phyloP scores from a whole-genome alignment of 768 basidiomycete species.

The Psilocybe sp. region DNA sequence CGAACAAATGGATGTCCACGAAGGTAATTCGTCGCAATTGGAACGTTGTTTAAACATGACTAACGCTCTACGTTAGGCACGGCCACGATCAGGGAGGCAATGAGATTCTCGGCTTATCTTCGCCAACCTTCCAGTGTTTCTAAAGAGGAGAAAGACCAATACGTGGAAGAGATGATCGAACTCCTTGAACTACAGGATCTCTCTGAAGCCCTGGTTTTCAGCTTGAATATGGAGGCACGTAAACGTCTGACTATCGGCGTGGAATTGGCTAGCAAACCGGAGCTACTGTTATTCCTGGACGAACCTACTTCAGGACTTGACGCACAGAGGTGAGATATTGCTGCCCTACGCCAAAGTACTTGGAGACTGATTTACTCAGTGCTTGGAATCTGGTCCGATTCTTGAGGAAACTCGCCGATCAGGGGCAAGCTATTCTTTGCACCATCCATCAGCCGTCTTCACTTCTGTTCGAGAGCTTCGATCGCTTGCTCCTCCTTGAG shows the following conservation, averaged over 20 bases:
- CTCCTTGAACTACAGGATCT: slow-evolving; percentile 81
- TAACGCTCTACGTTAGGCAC: slow-evolving; percentile 37
- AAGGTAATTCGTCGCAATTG: slow-evolving; percentile 29
- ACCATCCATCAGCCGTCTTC: slow-evolving; percentile 90
- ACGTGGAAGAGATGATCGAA: slow-evolving; percentile 82
- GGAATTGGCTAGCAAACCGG: slow-evolving; percentile 85
- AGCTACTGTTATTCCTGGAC: slow-evolving; percentile 70
- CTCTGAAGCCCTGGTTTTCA: slow-evolving; percentile 78
- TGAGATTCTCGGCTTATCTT: slow-evolving; percentile 83
- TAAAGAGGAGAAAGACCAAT: slow-evolving; percentile 71
- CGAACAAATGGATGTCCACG: slow-evolving; percentile 87
- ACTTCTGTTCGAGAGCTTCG: slow-evolving; percentile 85
- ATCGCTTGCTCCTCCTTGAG: slow-evolving; percentile 64
- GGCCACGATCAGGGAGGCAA: slow-evolving; percentile 78
- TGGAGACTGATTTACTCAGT: slow-evolving; percentile 50
- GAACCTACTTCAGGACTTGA: slow-evolving; percentile 45
- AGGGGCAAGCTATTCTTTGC: slow-evolving; percentile 87
- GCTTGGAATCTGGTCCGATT: slow-evolving; percentile 84
- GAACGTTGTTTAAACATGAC: neutral
- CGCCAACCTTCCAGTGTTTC: slow-evolving; percentile 70
- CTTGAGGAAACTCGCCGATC: slow-evolving; percentile 77
- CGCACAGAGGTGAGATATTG: slow-evolving; percentile 32
- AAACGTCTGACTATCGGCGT: slow-evolving; percentile 92
- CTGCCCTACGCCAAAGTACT: slow-evolving; percentile 27
- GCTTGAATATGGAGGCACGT: slow-evolving; percentile 64